Conservation (phyloP, 2,329 filamentous ascomycete genomes). For the Elsinoe necatrix region DNA sequence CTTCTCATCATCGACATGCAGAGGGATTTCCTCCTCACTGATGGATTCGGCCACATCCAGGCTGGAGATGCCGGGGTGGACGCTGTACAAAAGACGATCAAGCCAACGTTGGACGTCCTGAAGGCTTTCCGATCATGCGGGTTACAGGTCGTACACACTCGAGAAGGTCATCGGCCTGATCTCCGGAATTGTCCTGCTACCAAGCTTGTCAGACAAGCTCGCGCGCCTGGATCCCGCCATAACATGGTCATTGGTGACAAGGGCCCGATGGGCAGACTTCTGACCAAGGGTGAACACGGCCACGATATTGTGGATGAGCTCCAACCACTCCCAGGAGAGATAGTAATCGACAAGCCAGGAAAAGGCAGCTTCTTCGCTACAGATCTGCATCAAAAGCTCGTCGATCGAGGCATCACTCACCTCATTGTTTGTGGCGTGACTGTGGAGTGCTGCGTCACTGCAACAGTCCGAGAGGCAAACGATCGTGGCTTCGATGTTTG, state of each 20-base stretch:
- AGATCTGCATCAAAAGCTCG: slow-evolving; percentile 43
- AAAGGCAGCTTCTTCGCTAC: slow-evolving; percentile 55
- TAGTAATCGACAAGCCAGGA: slow-evolving; percentile 50
- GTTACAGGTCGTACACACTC: slow-evolving; percentile 42
- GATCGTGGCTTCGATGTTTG: slow-evolving; percentile 56
- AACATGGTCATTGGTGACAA: slow-evolving; percentile 44
- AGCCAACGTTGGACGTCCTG: slow-evolving; percentile 30
- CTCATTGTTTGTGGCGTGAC: slow-evolving; percentile 51
- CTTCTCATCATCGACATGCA: slow-evolving; percentile 47
- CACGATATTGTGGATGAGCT: slow-evolving; percentile 50
- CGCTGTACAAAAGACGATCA: slow-evolving; percentile 23
- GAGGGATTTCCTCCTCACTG: slow-evolving; percentile 42
- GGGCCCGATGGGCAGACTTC: slow-evolving; percentile 45
- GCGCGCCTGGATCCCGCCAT: slow-evolving; percentile 38
- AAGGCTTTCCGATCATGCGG: slow-evolving; percentile 36
- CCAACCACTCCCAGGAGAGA: slow-evolving; percentile 42
- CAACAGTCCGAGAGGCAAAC: slow-evolving; percentile 48
- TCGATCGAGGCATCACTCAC: slow-evolving; percentile 50
- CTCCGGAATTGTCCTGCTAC: slow-evolving; percentile 46
- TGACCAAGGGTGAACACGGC: slow-evolving; percentile 47
- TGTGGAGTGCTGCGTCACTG: slow-evolving; percentile 51
- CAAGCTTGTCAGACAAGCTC: slow-evolving; percentile 43
- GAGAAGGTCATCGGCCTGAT: slow-evolving; percentile 44
- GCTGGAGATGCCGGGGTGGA: slow-evolving; percentile 32
- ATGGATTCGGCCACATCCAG: slow-evolving; percentile 46